Conservation (phyloP, 768 basidiomycete genomes). For the Boletus sp. region DNA sequence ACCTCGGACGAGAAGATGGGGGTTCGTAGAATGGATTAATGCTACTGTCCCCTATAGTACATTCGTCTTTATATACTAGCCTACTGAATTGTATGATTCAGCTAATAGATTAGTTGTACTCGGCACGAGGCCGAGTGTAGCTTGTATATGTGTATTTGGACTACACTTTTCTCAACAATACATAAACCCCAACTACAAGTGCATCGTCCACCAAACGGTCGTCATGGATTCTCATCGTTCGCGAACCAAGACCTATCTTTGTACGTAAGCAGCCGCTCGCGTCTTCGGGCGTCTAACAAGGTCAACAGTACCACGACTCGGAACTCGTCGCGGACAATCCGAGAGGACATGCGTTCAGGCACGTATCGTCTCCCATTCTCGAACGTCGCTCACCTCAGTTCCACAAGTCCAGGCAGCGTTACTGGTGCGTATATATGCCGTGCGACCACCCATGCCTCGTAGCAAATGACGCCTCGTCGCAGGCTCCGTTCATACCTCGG, state of each 20-base stretch:
- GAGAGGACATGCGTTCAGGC: slow-evolving; percentile 73
- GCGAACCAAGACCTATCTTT: slow-evolving; percentile 53
- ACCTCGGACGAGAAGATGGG: too few relatives aligned
- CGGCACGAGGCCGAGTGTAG: too few relatives aligned
- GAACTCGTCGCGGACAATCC: slow-evolving; percentile 73
- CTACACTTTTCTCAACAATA: too few relatives aligned
- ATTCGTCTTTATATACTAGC: too few relatives aligned
- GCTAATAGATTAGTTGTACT: too few relatives aligned
- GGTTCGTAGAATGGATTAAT: too few relatives aligned
- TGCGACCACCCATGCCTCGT: not conserved
- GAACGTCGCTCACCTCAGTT: slow-evolving; percentile 4
- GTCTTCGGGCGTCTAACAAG: slow-evolving; percentile 10
- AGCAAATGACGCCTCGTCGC: not conserved
- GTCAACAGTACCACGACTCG: slow-evolving; percentile 64
- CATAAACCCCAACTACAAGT: slow-evolving; percentile 91
- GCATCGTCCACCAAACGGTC: slow-evolving; percentile 15
- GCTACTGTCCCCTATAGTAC: too few relatives aligned
- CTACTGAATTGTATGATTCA: too few relatives aligned
- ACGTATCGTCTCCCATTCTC: slow-evolving; percentile 19
- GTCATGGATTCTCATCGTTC: not conserved
- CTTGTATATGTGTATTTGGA: too few relatives aligned
- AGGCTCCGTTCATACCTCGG: slow-evolving; percentile 77
- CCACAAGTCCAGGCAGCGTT: slow-evolving; percentile 62
- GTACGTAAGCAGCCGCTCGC: slow-evolving; percentile 21
- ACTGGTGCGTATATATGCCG: slow-evolving; percentile 51